Conservation (phyloP, 1,284 basidiomycete genomes). For the Vanrija humicola region DNA sequence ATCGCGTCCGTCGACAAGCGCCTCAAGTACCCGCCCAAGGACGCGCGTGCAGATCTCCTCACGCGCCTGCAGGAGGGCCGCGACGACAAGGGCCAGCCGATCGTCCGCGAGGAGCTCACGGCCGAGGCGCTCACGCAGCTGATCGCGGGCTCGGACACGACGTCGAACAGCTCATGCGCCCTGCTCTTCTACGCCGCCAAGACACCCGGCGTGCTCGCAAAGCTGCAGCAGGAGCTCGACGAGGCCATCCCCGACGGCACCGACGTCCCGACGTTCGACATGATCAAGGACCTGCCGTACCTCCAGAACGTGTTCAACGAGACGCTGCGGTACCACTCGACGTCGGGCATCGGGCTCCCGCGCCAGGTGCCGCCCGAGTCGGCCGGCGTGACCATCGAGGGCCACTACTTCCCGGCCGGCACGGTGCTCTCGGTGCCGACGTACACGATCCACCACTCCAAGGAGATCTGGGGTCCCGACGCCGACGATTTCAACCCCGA, state of each 20-base stretch:
- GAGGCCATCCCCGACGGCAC: slow-evolving; percentile 62
- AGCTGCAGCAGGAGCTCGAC: slow-evolving; percentile 76
- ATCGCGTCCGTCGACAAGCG: slow-evolving; percentile 75
- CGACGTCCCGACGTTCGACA: slow-evolving; percentile 55
- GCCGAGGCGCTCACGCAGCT: slow-evolving; percentile 81
- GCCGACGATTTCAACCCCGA: slow-evolving; percentile 38
- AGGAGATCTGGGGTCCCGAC: slow-evolving; percentile 58
- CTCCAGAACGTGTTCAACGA: slow-evolving; percentile 80
- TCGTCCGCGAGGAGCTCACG: slow-evolving; percentile 60
- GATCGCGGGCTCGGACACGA: slow-evolving; percentile 60
- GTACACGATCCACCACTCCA: slow-evolving; percentile 53
- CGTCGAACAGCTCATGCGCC: slow-evolving; percentile 79
- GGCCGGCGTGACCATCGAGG: slow-evolving; percentile 13
- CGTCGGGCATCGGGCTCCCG: slow-evolving; percentile 70
- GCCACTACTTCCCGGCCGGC: slow-evolving; percentile 19
- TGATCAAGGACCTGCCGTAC: slow-evolving; percentile 66
- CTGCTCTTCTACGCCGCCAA: slow-evolving; percentile 76
- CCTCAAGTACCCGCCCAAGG: slow-evolving; percentile 55
- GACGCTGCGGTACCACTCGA: slow-evolving; percentile 74
- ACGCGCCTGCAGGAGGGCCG: slow-evolving; percentile 71
- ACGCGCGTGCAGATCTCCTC: slow-evolving; percentile 67
- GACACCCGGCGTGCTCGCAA: slow-evolving; percentile 62
- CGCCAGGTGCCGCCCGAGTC: slow-evolving; percentile 58
- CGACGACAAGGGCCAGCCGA: slow-evolving; percentile 65
- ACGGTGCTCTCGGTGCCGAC: slow-evolving; percentile 18